Evolutionary conservation across 2,329 filamentous ascomycete genomes (phyloP).

Genomic region (Calonectria montana): DNA sequence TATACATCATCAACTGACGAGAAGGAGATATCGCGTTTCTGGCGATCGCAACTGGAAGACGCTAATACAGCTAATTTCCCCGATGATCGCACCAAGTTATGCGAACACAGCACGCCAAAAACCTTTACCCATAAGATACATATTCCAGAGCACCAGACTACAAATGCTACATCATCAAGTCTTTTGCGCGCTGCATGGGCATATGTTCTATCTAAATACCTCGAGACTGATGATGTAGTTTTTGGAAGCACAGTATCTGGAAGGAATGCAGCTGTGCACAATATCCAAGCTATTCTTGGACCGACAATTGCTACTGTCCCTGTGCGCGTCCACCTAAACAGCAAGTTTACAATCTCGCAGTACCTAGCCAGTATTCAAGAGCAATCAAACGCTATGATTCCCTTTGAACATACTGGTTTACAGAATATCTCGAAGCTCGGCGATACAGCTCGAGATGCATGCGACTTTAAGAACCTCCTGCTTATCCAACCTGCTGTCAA

Average conservation of each 20-base stretch:
- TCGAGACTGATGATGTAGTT: slow-evolving; percentile 28
- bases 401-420: slow-evolving; percentile 8
- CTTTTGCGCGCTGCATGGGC: slow-evolving; percentile 1
- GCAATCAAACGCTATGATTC: background rate
- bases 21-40: background rate
- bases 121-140: background rate
- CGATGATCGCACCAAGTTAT: background rate
- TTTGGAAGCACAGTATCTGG: slow-evolving; percentile 6
- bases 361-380: background rate
- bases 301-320: background rate
- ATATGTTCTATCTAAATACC: background rate
- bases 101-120: background rate
- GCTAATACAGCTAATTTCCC: slow-evolving; percentile 7
- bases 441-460: background rate
- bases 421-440: slow-evolving; percentile 8
- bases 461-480: slow-evolving; percentile 7
- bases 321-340: background rate
- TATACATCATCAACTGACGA: background rate
- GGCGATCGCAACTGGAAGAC: slow-evolving; percentile 1
- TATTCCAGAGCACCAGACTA: background rate
- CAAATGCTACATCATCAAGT: background rate
- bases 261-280: background rate
- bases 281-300: background rate
- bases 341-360: background rate
- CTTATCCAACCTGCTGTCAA: slow-evolving; percentile 8